Conservation (phyloP, 352 stramenopile species). For the Pythium apleroticum region DNA sequence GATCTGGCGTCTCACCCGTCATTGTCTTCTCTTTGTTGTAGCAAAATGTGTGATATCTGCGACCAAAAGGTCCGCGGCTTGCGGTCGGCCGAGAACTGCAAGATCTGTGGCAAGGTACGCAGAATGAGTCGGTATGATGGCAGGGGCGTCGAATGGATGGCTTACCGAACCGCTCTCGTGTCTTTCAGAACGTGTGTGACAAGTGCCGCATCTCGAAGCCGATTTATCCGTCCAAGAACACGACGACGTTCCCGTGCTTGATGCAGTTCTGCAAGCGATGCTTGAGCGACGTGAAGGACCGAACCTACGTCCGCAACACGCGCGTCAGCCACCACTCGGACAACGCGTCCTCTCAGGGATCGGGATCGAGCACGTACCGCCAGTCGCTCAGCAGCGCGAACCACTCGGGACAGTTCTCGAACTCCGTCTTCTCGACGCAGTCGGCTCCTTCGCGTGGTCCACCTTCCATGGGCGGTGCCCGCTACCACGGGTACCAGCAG, state of each 20-base stretch:
- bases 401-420: constrained; percentile 3
- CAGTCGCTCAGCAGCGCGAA: constrained; percentile 12
- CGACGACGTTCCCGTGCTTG: constrained; percentile 51
- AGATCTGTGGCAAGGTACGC: constrained; percentile 54
- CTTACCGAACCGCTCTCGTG: neutral
- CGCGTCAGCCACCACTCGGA: constrained; percentile 23
- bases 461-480: neutral
- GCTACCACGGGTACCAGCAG: constrained; percentile 16
- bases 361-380: constrained; percentile 21
- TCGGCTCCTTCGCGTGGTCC: constrained; percentile 1
- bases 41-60: constrained; percentile 61
- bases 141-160: neutral
- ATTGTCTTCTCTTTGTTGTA: constrained; percentile 11
- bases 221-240: constrained; percentile 52
- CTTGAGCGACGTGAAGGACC: constrained; percentile 25
- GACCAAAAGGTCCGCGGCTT: constrained; percentile 54
- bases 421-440: constrained; percentile 9
- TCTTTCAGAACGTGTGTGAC: constrained; percentile 51
- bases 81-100: constrained; percentile 56
- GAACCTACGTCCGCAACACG: neutral
- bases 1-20: neutral
- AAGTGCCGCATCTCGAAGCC: constrained; percentile 57
- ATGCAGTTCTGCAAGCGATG: constrained; percentile 50
- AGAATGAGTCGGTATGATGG: neutral
- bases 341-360: constrained; percentile 20